Evolutionary conservation across 139 green algal genomes (phyloP), one percentile per base, ranked within the genome.

Genomic region (Pleodorina starrii): DNA sequence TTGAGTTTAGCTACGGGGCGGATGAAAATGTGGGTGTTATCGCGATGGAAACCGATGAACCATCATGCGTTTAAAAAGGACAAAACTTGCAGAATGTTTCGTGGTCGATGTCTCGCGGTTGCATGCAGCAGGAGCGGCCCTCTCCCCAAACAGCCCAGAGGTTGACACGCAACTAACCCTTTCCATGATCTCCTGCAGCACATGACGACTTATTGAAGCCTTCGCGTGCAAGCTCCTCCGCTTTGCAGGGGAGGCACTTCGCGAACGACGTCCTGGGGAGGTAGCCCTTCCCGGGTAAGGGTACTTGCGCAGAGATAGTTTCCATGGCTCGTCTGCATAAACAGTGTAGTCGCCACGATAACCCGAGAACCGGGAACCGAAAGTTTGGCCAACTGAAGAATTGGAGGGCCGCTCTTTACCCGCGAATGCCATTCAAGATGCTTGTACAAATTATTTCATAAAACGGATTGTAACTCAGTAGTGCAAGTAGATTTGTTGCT

Each of bases 301-400:
- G 43, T 88, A 88, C 9, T 69, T 68, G 2, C 82, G 43, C 6
- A 88, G 36, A 2, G 40, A 57, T 12, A 63, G 21, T 16, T 80
- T 79, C 82, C 82, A 88, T 17, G 40, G 29, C 25, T 88, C 82
- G 44, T 88, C 82, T 17, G 82, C 63, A 40, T 88, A 88, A 9
- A 88, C 66, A 0, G 23, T 68, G 36, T 80, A 69, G 12, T 88
- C 66, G 12, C 66, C 82, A 16, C 82, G 63, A 32, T 69, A 79
- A 14, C 82, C 82, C 2, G 60, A 66, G 21, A 69, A 88, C 1
- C 63, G 82, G 2, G 82, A 88, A 32, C 82, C 82, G 21, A 88
- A 69, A 1, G 63, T 79, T 5, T 63, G 25, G 9, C 82, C 82
- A 10, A 77, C 60, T 1, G 42, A 63, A 17, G 54, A 76, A 14